Percentiles rank a stretch among this genome's conserved stretches.
Evolutionary conservation across 2,329 filamentous ascomycete species (phyloP).

Genomic region (Pseudocercospora eumusae): DNA sequence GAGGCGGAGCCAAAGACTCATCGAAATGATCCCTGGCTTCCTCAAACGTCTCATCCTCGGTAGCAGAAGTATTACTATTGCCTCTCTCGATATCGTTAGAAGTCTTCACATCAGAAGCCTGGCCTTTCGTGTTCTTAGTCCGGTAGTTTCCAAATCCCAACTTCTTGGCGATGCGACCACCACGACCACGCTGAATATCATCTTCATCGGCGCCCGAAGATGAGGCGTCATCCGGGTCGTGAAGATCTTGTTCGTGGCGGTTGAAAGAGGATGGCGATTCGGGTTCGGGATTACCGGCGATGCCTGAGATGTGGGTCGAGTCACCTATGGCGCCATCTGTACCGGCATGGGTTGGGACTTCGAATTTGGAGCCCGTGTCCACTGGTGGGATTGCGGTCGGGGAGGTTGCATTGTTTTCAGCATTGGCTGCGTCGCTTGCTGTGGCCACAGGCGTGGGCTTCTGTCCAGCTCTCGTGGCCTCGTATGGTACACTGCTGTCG

Average conservation of each 20-base stretch:
- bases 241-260: constrained; percentile 21
- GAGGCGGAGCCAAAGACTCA: constrained; percentile 47
- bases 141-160: constrained; percentile 26
- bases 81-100: background rate
- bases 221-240: constrained; percentile 32
- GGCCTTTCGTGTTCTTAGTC: constrained; percentile 25
- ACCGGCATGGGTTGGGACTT: constrained; percentile 17
- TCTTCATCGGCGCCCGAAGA: constrained; percentile 38
- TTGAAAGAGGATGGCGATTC: constrained; percentile 33
- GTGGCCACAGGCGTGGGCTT: constrained; percentile 20
- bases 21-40: constrained; percentile 56
- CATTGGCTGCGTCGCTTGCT: constrained; percentile 11
- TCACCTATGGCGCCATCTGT: constrained; percentile 26
- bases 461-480: constrained; percentile 21
- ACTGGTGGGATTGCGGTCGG: constrained; percentile 21
- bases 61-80: constrained; percentile 17
- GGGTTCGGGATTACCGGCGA: constrained; percentile 17
- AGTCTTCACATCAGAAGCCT: constrained; percentile 16
- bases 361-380: constrained; percentile 20
- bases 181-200: constrained; percentile 32
- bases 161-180: constrained; percentile 40
- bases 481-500: constrained; percentile 18
- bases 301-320: constrained; percentile 16
- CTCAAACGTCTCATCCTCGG: constrained; percentile 52
- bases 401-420: constrained; percentile 1